These are phyloP conservation scores for Cutaneotrichosporon cyanovorans DNA, from an alignment of 1,284 basidiomycete genomes.

Conservation along the genomic window DNA sequence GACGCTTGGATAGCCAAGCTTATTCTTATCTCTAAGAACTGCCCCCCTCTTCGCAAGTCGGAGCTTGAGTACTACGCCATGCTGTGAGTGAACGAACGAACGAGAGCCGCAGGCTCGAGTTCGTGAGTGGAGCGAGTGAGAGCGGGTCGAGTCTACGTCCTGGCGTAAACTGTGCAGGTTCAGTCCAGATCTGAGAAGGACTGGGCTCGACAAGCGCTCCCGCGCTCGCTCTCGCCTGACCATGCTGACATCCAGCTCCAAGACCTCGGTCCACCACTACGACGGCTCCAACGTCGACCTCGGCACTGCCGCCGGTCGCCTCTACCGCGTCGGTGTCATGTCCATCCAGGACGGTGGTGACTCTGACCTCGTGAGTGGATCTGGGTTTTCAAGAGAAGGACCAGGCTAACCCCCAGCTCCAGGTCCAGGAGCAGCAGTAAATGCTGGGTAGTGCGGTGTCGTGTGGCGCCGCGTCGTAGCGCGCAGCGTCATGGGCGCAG, in stretches of 20 bases:
- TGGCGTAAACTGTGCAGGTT: too few relatives aligned
- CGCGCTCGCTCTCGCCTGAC: too few relatives aligned
- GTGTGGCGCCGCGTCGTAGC: too few relatives aligned
- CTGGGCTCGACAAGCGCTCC: too few relatives aligned
- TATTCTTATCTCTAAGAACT: slow-evolving; percentile 97
- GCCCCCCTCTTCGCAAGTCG: slow-evolving; percentile 96
- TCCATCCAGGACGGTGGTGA: slow-evolving; percentile 95
- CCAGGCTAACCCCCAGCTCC: slow-evolving; percentile 25
- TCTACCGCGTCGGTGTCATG: slow-evolving; percentile 99
- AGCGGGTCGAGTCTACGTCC: too few relatives aligned
- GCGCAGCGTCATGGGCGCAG: too few relatives aligned
- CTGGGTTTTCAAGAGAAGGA: background rate
- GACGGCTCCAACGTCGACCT: slow-evolving; percentile 94
- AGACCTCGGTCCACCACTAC: slow-evolving; percentile 96
- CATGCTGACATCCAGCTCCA: slow-evolving; percentile 51
- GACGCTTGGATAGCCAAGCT: slow-evolving; percentile 72
- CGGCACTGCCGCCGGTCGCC: slow-evolving; percentile 97
- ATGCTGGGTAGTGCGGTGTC: background rate
- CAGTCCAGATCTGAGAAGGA: too few relatives aligned
- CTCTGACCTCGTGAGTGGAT: slow-evolving; percentile 66
- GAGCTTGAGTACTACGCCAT: slow-evolving; percentile 99
- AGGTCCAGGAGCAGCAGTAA: slow-evolving; percentile 35
- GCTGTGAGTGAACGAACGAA: too few relatives aligned
- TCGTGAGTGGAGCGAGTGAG: background rate
- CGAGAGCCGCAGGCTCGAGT: too few relatives aligned